Percentiles rank a stretch among this genome's conserved stretches.
phyloP scores from a whole-genome alignment of 768 basidiomycete genomes.

The Collybiopsis confluens region DNA sequence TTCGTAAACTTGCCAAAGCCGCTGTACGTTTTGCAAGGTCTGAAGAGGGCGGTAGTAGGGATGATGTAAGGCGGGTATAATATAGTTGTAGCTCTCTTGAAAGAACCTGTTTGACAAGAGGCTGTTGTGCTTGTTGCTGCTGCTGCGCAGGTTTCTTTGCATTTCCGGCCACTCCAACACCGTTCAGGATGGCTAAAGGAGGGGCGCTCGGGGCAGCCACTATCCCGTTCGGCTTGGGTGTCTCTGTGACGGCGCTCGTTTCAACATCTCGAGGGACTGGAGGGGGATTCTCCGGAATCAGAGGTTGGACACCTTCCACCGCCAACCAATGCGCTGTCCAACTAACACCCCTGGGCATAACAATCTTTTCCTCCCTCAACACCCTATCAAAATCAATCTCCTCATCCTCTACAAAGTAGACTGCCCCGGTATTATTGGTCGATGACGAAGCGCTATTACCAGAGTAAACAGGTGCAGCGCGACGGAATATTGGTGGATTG shows the following conservation, averaged over 20 bases:
- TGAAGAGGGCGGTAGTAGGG: slow-evolving; percentile 65
- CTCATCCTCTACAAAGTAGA: slow-evolving; percentile 95
- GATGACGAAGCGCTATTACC: not conserved
- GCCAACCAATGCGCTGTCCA: slow-evolving; percentile 98
- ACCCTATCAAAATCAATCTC: slow-evolving; percentile 96
- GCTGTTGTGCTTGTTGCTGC: slow-evolving; percentile 57
- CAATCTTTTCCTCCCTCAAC: slow-evolving; percentile 80
- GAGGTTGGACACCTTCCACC: slow-evolving; percentile 95
- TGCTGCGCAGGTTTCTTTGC: slow-evolving; percentile 25
- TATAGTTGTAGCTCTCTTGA: slow-evolving; percentile 94
- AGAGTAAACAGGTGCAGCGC: slow-evolving; percentile 50
- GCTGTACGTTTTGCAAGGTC: slow-evolving; percentile 78
- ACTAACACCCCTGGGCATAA: slow-evolving; percentile 72
- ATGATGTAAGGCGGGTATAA: slow-evolving; percentile 85
- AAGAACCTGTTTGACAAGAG: slow-evolving; percentile 86
- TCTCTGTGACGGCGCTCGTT: slow-evolving; percentile 24
- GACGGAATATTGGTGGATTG: slow-evolving; percentile 59
- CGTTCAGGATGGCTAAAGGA: slow-evolving; percentile 16
- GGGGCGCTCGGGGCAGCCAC: slow-evolving; percentile 18
- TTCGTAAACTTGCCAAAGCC: slow-evolving; percentile 83
- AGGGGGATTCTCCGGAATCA: slow-evolving; percentile 96
- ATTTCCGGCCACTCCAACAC: slow-evolving; percentile 20
- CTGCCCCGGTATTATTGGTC: slow-evolving; percentile 48
- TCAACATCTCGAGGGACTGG: slow-evolving; percentile 58
- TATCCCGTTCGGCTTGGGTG: slow-evolving; percentile 22